phyloP scores from a whole-genome alignment of 2,329 filamentous ascomycete species.

The Pleomassaria siparia region DNA sequence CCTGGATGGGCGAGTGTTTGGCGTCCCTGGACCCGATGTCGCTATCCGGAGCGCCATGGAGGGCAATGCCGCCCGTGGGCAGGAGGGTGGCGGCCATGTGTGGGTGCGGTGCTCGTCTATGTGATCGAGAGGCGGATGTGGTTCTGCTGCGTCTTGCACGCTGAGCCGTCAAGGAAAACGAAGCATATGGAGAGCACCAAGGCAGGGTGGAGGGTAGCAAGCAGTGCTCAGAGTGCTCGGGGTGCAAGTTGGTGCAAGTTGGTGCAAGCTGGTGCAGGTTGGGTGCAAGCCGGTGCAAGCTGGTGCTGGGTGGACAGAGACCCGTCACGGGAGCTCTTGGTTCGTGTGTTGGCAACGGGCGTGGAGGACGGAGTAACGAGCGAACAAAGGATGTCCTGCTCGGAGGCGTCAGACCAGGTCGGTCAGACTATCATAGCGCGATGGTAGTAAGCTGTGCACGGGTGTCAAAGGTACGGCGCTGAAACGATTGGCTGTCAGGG shows the following conservation, averaged over 20 bases:
- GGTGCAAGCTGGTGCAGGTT: not conserved
- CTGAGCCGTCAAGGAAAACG: constrained; percentile 37
- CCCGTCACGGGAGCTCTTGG: constrained; percentile 25
- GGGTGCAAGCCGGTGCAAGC: not conserved
- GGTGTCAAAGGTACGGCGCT: constrained; percentile 40
- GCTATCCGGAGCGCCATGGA: constrained; percentile 42
- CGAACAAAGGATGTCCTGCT: constrained; percentile 35
- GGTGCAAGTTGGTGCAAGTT: no score
- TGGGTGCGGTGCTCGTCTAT: constrained; percentile 15
- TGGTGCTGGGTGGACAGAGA: constrained; percentile 10
- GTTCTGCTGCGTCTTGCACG: constrained; percentile 35
- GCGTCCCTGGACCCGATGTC: constrained; percentile 36
- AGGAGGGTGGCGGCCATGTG: constrained; percentile 35
- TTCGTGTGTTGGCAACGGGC: constrained; percentile 26
- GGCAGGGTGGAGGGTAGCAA: constrained; percentile 34
- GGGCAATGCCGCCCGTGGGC: constrained; percentile 36
- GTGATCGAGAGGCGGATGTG: constrained; percentile 25
- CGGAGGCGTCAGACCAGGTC: constrained; percentile 33
- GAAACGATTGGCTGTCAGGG: constrained; percentile 45
- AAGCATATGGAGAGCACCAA: constrained; percentile 45
- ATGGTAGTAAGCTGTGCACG: constrained; percentile 39
- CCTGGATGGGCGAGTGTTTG: constrained; percentile 35
- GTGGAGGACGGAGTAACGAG: constrained; percentile 32
- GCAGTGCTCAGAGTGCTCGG: no score
- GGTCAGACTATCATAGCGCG: constrained; percentile 45